These are phyloP conservation scores for Myxozyma melibiosi DNA, from an alignment of 805 yeast species.

Conservation along the genomic window DNA sequence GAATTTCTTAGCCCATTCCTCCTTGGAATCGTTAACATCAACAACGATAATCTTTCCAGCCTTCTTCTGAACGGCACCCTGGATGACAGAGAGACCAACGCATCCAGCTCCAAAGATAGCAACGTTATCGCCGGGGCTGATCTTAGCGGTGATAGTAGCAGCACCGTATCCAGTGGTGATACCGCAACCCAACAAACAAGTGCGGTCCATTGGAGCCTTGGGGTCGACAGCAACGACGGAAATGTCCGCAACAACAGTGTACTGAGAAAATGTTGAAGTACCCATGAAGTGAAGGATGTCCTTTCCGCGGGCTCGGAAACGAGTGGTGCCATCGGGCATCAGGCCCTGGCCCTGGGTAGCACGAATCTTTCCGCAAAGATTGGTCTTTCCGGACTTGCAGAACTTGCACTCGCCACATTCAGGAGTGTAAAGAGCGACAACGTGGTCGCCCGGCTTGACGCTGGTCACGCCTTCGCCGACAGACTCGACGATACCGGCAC, in stretches of 20 bases:
- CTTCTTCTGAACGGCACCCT: slow-evolving; percentile 84
- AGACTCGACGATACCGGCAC: slow-evolving; percentile 95
- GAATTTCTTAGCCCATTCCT: slow-evolving; percentile 81
- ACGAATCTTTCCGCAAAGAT: slow-evolving; percentile 92
- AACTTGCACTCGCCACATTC: slow-evolving; percentile 95
- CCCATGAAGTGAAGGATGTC: slow-evolving; percentile 94
- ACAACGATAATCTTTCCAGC: slow-evolving; percentile 79
- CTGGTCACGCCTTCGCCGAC: slow-evolving; percentile 91
- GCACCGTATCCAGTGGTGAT: slow-evolving; percentile 99
- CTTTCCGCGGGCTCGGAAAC: slow-evolving; percentile 83
- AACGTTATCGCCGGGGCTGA: slow-evolving; percentile 86
- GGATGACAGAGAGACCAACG: slow-evolving; percentile 93
- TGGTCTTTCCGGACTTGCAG: slow-evolving; percentile 93
- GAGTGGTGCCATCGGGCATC: slow-evolving; percentile 96
- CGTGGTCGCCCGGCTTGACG: slow-evolving; percentile 92
- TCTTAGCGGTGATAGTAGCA: slow-evolving; percentile 89
- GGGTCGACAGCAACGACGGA: slow-evolving; percentile 91
- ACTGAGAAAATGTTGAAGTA: slow-evolving; percentile 93
- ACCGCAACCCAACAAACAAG: slow-evolving; percentile 96
- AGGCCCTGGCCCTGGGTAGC: slow-evolving; percentile 98
- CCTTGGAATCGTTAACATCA: slow-evolving; percentile 82
- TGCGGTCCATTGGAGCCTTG: slow-evolving; percentile 78
- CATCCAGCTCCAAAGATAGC: slow-evolving; percentile 98
- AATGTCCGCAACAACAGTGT: slow-evolving; percentile 97
- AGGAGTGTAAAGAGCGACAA: slow-evolving; percentile 92